Conservation (phyloP, 495 filamentous ascomycete genomes). For the Rhypophila decipiens region DNA sequence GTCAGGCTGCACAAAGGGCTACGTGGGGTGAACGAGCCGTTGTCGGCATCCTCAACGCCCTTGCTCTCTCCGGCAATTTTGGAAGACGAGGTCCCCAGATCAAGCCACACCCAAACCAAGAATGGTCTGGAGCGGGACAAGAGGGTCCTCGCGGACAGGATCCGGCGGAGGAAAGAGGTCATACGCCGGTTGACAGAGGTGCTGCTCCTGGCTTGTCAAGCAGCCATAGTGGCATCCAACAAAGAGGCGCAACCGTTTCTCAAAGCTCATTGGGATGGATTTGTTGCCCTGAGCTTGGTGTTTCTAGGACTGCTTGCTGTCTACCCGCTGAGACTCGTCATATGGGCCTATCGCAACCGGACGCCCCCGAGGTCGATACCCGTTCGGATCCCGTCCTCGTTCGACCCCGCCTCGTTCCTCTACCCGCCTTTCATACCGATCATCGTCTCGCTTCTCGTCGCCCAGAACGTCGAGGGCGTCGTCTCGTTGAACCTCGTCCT, state of each 20-base stretch:
- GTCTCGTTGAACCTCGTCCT: constrained; percentile 77
- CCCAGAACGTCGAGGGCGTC: constrained; percentile 44
- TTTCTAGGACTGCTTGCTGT: constrained; percentile 22
- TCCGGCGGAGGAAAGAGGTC: constrained; percentile 38
- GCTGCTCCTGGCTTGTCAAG: constrained; percentile 38
- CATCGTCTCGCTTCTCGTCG: constrained; percentile 71
- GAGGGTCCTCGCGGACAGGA: constrained; percentile 24
- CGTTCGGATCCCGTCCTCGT: constrained; percentile 57
- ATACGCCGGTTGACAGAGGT: constrained; percentile 38
- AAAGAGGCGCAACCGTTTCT: constrained; percentile 27
- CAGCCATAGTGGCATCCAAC: constrained; percentile 25
- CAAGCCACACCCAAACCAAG: constrained; percentile 8
- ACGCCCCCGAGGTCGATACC: constrained; percentile 30
- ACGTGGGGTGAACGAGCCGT: constrained; percentile 41
- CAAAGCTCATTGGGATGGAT: constrained; percentile 26
- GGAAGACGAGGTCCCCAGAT: constrained; percentile 44
- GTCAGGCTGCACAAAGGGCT: constrained; percentile 68
- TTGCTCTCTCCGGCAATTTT: constrained; percentile 53
- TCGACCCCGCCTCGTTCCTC: constrained; percentile 86
- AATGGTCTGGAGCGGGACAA: constrained; percentile 20
- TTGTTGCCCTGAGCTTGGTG: constrained; percentile 17
- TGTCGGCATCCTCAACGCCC: constrained; percentile 49
- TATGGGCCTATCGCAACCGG: constrained; percentile 35
- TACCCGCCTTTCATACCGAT: constrained; percentile 77
- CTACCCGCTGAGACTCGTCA: constrained; percentile 41